These are phyloP conservation scores for Jackrogersella minutella DNA, from an alignment of 495 filamentous ascomycete genomes.

Conservation along the genomic window DNA sequence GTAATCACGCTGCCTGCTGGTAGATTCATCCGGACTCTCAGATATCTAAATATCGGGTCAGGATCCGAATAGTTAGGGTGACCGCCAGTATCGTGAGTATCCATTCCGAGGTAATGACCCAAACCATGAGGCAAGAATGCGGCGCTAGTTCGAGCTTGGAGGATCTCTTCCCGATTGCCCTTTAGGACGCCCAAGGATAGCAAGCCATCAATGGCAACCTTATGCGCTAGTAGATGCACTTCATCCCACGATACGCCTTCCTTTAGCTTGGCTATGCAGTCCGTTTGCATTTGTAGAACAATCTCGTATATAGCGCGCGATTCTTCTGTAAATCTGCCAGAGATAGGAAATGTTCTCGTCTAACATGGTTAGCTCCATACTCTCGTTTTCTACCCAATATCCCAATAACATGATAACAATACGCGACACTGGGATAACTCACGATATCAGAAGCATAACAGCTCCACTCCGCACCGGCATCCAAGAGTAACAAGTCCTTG, in stretches of 20 bases:
- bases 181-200: slow-evolving; percentile 77
- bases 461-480: slow-evolving; percentile 82
- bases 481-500: slow-evolving; percentile 79
- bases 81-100: slow-evolving; percentile 92
- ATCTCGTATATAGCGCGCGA: slow-evolving; percentile 83
- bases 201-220: slow-evolving; percentile 81
- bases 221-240: slow-evolving; percentile 80
- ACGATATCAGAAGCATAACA: slow-evolving; percentile 86
- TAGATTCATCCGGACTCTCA: slow-evolving; percentile 79
- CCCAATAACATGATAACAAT: background rate
- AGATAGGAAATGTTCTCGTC: slow-evolving; percentile 87
- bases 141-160: slow-evolving; percentile 75
- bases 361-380: slow-evolving; percentile 27
- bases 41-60: slow-evolving; percentile 84
- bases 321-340: slow-evolving; percentile 76
- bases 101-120: slow-evolving; percentile 92
- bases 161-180: slow-evolving; percentile 72
- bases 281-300: slow-evolving; percentile 83
- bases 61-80: slow-evolving; percentile 84
- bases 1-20: slow-evolving; percentile 84
- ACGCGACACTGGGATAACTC: slow-evolving; percentile 15
- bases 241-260: slow-evolving; percentile 85
- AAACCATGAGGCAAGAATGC: slow-evolving; percentile 94
- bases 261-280: slow-evolving; percentile 76
- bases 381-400: background rate